phyloP scores from a whole-genome alignment of 495 filamentous ascomycete species.

The Penicillium turbatum region DNA sequence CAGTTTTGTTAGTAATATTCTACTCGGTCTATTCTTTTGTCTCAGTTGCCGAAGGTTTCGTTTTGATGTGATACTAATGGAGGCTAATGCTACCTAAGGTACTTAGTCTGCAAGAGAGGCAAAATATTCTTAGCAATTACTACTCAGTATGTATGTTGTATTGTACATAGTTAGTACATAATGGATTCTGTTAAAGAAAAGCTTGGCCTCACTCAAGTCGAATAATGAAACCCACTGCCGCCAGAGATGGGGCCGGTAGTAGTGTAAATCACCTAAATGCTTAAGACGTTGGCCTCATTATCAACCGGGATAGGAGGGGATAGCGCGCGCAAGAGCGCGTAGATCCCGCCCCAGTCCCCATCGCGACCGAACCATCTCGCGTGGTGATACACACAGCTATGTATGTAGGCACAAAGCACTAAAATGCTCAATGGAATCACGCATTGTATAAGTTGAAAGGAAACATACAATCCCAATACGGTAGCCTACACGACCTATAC shows the following conservation, averaged over 20 bases:
- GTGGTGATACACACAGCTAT: not conserved
- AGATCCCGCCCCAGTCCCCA: slow-evolving; percentile 12
- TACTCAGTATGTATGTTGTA: too few species aligned
- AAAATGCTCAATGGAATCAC: not conserved
- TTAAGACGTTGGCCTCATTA: not conserved
- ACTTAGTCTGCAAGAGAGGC: too few species aligned
- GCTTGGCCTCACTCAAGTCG: not conserved
- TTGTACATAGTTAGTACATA: too few species aligned
- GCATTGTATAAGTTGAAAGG: not conserved
- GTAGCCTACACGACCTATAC: slow-evolving; percentile 1
- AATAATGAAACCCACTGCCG: not conserved
- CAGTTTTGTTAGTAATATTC: not conserved
- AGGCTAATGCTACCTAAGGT: too few species aligned
- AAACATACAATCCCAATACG: not conserved
- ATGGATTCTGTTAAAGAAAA: not conserved
- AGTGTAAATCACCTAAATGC: slow-evolving; percentile 1
- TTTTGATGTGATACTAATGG: not conserved
- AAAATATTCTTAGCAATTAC: too few species aligned
- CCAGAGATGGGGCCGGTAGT: slow-evolving; percentile 1
- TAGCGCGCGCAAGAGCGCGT: slow-evolving; percentile 9
- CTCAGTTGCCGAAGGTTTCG: not conserved
- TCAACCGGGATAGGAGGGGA: slow-evolving; percentile 4
- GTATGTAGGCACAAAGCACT: not conserved
- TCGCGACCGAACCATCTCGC: slow-evolving; percentile 9
- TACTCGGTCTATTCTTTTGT: not conserved